A percentile compares a stretch with the other conserved stretches of the same genome.
phyloP scores from a whole-genome alignment of 805 yeast genomes.

The Sugiyamaella americana region DNA sequence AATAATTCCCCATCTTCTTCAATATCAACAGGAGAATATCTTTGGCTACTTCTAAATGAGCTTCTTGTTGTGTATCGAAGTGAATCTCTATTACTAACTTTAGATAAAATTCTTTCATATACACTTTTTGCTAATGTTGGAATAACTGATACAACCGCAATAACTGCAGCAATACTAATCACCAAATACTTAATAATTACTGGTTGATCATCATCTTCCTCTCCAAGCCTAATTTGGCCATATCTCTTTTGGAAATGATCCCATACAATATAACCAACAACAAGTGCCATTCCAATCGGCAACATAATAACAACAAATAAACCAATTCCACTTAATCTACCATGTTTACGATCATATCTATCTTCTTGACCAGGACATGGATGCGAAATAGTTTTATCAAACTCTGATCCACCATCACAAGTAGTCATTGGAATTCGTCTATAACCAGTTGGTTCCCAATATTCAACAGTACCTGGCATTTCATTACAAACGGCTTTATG shows the following conservation, averaged over 20 bases:
- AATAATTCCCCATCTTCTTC: slow-evolving; percentile 31
- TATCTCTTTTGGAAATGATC: slow-evolving; percentile 74
- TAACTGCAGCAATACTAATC: slow-evolving; percentile 29
- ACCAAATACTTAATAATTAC: slow-evolving; percentile 21
- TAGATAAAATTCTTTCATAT: slow-evolving; percentile 5
- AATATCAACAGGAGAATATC: slow-evolving; percentile 28
- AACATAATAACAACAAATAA: slow-evolving; percentile 48
- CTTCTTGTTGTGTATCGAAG: slow-evolving; percentile 20
- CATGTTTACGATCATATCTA: slow-evolving; percentile 49
- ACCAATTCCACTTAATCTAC: slow-evolving; percentile 49
- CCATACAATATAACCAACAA: slow-evolving; percentile 65
- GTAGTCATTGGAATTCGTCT: slow-evolving; percentile 80
- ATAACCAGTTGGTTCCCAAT: slow-evolving; percentile 87
- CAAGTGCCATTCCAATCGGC: slow-evolving; percentile 48
- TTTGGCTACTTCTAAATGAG: slow-evolving; percentile 17
- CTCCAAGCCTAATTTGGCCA: slow-evolving; percentile 83
- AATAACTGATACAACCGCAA: slow-evolving; percentile 21
- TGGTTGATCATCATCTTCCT: slow-evolving; percentile 37
- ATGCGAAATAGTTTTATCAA: slow-evolving; percentile 57
- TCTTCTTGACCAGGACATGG: slow-evolving; percentile 86
- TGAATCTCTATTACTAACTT: slow-evolving; percentile 1
- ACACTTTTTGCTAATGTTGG: slow-evolving; percentile 17
- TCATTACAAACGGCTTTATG: slow-evolving; percentile 53
- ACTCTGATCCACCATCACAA: slow-evolving; percentile 71
- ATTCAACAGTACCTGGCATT: slow-evolving; percentile 53